phyloP scores from a whole-genome alignment of 108 stramenopile genomes.

The Nannochloropsis gaditana region DNA sequence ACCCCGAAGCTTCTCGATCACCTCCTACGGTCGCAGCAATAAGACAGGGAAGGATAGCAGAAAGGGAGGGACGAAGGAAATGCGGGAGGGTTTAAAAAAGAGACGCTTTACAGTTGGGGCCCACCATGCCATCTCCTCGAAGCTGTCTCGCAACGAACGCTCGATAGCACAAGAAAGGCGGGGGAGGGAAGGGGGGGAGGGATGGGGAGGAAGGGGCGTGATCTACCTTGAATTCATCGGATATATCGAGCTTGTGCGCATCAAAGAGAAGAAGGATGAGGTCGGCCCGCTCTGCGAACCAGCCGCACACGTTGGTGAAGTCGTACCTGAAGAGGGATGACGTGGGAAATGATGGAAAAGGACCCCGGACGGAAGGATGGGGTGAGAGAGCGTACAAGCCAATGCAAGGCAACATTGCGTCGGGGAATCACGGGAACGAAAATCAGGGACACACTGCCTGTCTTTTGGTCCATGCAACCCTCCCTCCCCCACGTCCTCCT shows the following conservation, averaged over 20 bases:
- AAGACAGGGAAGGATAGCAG: background rate
- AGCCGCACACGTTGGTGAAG: constrained; percentile 85
- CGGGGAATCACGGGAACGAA: background rate
- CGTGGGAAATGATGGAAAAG: no score
- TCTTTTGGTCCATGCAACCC: background rate
- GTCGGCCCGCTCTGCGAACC: constrained; percentile 97
- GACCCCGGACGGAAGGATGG: background rate
- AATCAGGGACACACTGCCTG: background rate
- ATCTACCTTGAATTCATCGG: constrained; percentile 65
- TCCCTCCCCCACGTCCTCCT: background rate
- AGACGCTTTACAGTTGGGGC: background rate
- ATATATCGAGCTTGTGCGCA: constrained; percentile 78
- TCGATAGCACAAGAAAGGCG: background rate
- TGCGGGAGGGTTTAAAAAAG: background rate
- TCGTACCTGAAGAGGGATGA: constrained; percentile 67
- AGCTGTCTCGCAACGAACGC: no score
- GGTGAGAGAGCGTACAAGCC: background rate
- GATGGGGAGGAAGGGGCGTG: background rate
- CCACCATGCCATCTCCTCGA: no score
- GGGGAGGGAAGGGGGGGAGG: background rate
- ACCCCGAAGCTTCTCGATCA: constrained; percentile 64
- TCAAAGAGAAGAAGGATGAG: constrained; percentile 93
- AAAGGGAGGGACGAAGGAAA: background rate
- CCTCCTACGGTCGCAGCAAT: constrained; percentile 26
- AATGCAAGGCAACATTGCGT: no score